A percentile compares a stretch with the other conserved stretches of the same genome.
Evolutionary conservation across 805 yeast genomes (phyloP).

Genomic region (Schizosaccharomyces octosporus): DNA sequence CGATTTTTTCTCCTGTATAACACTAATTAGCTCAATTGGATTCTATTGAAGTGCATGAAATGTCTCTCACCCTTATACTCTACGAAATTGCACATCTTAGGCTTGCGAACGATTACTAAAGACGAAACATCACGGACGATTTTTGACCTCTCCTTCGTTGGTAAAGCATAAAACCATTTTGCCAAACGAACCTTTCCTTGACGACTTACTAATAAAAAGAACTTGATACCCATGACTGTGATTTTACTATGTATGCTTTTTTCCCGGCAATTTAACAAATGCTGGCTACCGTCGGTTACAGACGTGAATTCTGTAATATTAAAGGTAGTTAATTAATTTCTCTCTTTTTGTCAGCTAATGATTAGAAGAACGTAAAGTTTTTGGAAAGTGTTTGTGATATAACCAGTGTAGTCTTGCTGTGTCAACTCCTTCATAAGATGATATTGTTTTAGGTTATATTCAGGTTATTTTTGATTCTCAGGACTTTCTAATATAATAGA

Average conservation of each 20-base stretch:
- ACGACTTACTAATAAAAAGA: constrained; percentile 57
- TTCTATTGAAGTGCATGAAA: neutral
- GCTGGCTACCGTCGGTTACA: too few species aligned
- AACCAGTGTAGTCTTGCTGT: too few species aligned
- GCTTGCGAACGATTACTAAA: constrained; percentile 55
- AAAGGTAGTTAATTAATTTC: too few species aligned
- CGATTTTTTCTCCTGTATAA: constrained; percentile 40
- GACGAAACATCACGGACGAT: constrained; percentile 71
- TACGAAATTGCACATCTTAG: constrained; percentile 85
- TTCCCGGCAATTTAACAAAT: neutral
- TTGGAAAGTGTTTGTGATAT: too few species aligned
- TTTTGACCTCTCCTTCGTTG: constrained; percentile 67
- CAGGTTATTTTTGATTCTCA: too few species aligned
- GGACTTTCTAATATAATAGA: neutral
- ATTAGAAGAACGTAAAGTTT: too few species aligned
- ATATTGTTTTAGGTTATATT: too few species aligned
- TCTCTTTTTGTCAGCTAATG: too few species aligned
- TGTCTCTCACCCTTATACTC: constrained; percentile 35
- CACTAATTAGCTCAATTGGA: neutral
- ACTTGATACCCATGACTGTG: constrained; percentile 43
- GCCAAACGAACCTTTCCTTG: constrained; percentile 87
- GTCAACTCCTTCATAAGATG: too few species aligned
- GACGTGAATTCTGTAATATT: too few species aligned
- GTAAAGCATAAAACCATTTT: constrained; percentile 72
- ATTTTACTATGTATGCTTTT: neutral